Evolutionary conservation across 257 asterid genomes (phyloP).

Genomic region (Nicotiana paniculata): DNA sequence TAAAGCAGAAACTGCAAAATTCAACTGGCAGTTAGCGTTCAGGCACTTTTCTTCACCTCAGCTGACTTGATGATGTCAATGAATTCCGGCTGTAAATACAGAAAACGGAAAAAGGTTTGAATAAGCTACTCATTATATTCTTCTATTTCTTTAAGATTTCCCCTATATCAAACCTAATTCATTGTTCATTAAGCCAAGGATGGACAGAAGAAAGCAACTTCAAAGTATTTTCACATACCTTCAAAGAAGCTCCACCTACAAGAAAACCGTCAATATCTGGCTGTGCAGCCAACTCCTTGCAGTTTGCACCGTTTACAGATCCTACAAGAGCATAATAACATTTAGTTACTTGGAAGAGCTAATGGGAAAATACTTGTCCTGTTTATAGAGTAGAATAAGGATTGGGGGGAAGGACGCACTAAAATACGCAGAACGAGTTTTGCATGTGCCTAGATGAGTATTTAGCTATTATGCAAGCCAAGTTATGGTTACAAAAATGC

Average conservation of each 20-base stretch:
- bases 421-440: neutral
- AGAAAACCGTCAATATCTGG: conserved; percentile 79
- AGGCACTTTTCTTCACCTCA: conserved; percentile 68
- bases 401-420: neutral
- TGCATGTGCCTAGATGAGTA: neutral
- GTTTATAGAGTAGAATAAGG: neutral
- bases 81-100: conserved; percentile 60
- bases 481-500: neutral
- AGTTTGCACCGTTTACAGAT: conserved; percentile 77
- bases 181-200: neutral
- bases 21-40: conserved; percentile 6
- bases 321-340: conserved; percentile 29
- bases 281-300: conserved; percentile 70
- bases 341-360: neutral
- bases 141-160: neutral
- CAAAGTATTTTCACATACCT: conserved; percentile 32
- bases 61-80: conserved; percentile 86
- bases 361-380: neutral
- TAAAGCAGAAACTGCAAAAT: conserved; percentile 31
- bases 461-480: neutral
- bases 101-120: neutral
- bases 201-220: neutral
- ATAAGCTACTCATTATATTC: neutral
- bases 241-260: conserved; percentile 87
- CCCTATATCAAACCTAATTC: neutral